These are phyloP conservation scores for Aplosporella prunicola DNA, from an alignment of 2,329 filamentous ascomycete species.

Conservation along the genomic window DNA sequence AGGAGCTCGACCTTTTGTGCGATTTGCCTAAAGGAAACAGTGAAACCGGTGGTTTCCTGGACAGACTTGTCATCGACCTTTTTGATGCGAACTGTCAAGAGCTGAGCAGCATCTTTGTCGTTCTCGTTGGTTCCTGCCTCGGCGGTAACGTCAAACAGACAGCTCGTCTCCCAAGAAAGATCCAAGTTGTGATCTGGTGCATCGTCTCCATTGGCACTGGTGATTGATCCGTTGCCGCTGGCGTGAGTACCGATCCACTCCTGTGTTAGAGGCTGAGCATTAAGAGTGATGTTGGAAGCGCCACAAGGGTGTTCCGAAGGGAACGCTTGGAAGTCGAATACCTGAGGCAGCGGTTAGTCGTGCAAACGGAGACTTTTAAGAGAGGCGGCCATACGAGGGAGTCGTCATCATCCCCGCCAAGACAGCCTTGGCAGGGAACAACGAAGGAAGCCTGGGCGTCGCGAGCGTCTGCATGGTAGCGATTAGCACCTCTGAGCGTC, in stretches of 20 bases:
- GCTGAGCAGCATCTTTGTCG: slow-evolving; percentile 21
- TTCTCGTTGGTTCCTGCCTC: slow-evolving; percentile 19
- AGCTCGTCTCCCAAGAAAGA: slow-evolving; percentile 30
- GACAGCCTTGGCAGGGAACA: slow-evolving; percentile 33
- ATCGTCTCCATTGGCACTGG: slow-evolving; percentile 19
- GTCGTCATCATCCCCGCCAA: slow-evolving; percentile 33
- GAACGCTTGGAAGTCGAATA: slow-evolving; percentile 33
- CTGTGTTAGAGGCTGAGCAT: slow-evolving; percentile 29
- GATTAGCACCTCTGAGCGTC: too few relatives aligned
- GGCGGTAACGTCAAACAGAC: slow-evolving; percentile 22
- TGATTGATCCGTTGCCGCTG: slow-evolving; percentile 25
- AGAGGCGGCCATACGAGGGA: slow-evolving; percentile 24
- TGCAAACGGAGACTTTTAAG: slow-evolving; percentile 26
- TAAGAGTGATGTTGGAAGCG: slow-evolving; percentile 34
- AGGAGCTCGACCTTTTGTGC: slow-evolving; percentile 27
- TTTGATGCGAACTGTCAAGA: slow-evolving; percentile 32
- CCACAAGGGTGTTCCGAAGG: slow-evolving; percentile 28
- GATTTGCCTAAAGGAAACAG: slow-evolving; percentile 31
- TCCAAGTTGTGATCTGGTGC: slow-evolving; percentile 22
- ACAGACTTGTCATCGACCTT: slow-evolving; percentile 27
- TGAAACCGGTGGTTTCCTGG: slow-evolving; percentile 26
- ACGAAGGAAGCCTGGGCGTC: slow-evolving; percentile 32
- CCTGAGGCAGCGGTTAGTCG: slow-evolving; percentile 26
- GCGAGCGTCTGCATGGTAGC: slow-evolving; percentile 8
- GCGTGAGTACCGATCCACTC: slow-evolving; percentile 30